These are phyloP conservation scores for Rhynchospora breviuscula DNA, from an alignment of 176 grass and related monocot species.

Conservation along the genomic window DNA sequence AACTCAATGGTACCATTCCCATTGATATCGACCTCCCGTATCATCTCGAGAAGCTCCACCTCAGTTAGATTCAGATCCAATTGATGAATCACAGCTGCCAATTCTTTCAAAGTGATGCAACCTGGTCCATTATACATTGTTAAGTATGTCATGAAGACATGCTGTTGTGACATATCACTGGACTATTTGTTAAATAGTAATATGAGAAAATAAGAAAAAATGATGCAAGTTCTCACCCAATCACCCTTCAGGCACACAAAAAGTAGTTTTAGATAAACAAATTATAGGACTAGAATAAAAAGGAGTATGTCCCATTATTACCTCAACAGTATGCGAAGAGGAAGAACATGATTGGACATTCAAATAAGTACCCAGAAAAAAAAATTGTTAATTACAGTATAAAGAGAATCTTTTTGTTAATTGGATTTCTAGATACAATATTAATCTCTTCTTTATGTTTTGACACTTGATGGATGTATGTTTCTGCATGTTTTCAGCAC, in stretches of 20 bases:
- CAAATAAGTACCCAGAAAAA: not conserved
- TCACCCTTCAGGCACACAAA: not conserved
- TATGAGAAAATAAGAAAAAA: not conserved
- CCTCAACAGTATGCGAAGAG: not conserved
- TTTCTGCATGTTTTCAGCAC: not conserved
- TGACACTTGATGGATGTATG: not conserved
- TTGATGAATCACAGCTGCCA: conserved; percentile 43
- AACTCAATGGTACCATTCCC: conserved; percentile 83
- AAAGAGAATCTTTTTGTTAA: not conserved
- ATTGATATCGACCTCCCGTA: conserved; percentile 59
- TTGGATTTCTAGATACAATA: not conserved
- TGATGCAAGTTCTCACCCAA: not conserved
- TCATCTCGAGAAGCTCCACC: conserved; percentile 68
- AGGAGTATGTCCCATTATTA: not conserved
- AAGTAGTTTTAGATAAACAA: not conserved
- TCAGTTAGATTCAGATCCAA: conserved; percentile 52
- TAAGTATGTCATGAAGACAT: not conserved
- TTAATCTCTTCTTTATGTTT: not conserved
- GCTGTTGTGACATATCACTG: not conserved
- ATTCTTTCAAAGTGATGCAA: conserved; percentile 62
- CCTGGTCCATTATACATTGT: conserved; percentile 28
- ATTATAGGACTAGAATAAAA: not conserved
- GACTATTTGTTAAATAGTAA: not conserved
- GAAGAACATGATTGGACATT: not conserved
- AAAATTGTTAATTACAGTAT: not conserved